Evolutionary conservation across 2,329 filamentous ascomycete genomes (phyloP).

Genomic region (Esteya vermicola): DNA sequence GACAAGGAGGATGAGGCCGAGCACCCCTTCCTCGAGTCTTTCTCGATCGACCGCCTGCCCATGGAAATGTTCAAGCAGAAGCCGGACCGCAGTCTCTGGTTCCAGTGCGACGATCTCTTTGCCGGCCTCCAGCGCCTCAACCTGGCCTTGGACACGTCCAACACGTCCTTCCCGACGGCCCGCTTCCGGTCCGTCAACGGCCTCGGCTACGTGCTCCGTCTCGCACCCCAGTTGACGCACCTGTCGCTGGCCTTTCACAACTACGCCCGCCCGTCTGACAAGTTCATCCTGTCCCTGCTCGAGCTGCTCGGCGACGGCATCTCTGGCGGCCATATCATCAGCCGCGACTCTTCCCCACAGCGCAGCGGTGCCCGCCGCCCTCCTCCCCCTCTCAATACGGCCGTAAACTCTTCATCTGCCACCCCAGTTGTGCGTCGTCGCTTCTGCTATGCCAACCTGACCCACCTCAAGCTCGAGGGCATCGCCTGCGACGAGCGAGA

Average conservation of each 20-base stretch:
- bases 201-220: conserved; percentile 26
- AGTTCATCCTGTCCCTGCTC: conserved; percentile 25
- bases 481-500: conserved; percentile 28
- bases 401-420: too few relatives aligned
- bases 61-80: conserved; percentile 25
- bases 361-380: background rate
- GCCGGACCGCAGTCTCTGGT: conserved; percentile 25
- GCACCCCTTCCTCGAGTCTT: conserved; percentile 15
- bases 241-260: conserved; percentile 27
- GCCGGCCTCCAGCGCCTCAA: conserved; percentile 23
- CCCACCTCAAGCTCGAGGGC: conserved; percentile 27
- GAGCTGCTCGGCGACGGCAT: conserved; percentile 15
- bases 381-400: too few relatives aligned
- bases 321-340: background rate
- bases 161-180: conserved; percentile 20
- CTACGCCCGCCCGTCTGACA: conserved; percentile 22
- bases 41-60: conserved; percentile 28
- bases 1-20: background rate
- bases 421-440: too few relatives aligned
- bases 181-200: conserved; percentile 26
- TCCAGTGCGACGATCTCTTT: conserved; percentile 25
- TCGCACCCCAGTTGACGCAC: conserved; percentile 20
- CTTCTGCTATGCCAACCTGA: conserved; percentile 23
- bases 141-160: conserved; percentile 25
- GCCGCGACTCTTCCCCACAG: background rate